A percentile compares a stretch with the other conserved stretches of the same genome.
Conservation (phyloP, 2,329 filamentous ascomycete species). For the Trichophyton rubrum region DNA sequence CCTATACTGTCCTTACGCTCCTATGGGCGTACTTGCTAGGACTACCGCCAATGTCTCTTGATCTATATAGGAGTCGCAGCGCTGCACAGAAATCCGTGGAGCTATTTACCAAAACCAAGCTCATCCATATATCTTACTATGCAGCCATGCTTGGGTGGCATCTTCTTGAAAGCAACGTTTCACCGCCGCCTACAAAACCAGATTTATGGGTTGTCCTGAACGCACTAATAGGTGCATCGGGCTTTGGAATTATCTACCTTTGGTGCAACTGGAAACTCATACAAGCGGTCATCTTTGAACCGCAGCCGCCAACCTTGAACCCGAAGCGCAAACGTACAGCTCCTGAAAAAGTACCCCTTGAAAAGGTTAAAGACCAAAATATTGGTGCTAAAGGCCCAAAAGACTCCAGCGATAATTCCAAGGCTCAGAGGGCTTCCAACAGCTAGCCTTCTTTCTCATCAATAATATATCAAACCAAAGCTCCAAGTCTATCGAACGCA, state of each 20-base stretch:
- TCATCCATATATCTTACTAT: conserved; percentile 68
- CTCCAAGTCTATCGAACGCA: neutral
- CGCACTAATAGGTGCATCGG: conserved; percentile 70
- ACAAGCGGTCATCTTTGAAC: conserved; percentile 14
- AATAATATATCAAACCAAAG: neutral
- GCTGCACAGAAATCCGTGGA: conserved; percentile 9
- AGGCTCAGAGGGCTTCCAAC: neutral
- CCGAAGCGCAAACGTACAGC: neutral
- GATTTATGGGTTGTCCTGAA: conserved; percentile 93
- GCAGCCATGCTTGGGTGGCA: conserved; percentile 71
- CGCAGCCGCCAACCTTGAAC: neutral
- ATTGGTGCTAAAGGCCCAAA: neutral
- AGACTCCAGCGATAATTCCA: neutral
- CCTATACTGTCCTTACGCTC: conserved; percentile 71
- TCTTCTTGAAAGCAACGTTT: conserved; percentile 53
- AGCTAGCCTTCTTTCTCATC: neutral
- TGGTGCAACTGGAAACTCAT: conserved; percentile 69
- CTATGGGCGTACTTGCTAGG: conserved; percentile 89
- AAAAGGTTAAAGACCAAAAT: neutral
- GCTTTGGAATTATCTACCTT: conserved; percentile 75
- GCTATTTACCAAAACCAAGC: conserved; percentile 46
- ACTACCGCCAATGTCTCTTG: conserved; percentile 63
- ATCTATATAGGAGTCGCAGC: conserved; percentile 49
- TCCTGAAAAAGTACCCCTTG: neutral
- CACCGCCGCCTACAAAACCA: conserved; percentile 63